Percentiles rank a stretch among this genome's conserved stretches.
Evolutionary conservation across 2,329 filamentous ascomycete species (phyloP).

Genomic region (Westerdykella ornata): DNA sequence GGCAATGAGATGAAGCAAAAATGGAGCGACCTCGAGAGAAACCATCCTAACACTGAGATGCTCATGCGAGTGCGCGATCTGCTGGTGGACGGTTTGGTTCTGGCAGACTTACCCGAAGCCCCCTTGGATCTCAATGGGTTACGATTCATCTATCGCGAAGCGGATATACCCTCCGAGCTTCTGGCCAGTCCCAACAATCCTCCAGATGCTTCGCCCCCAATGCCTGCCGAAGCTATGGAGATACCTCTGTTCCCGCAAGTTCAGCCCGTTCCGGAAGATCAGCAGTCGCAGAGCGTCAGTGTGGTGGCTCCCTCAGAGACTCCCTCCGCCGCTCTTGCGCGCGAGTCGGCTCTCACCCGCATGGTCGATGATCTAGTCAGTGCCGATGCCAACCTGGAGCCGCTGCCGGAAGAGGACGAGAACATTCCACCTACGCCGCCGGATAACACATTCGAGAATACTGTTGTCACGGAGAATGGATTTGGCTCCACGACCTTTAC

Average conservation of each 20-base stretch:
- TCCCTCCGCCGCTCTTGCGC: conserved; percentile 40
- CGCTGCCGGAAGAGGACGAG: conserved; percentile 39
- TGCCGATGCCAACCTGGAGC: conserved; percentile 37
- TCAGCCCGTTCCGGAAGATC: conserved; percentile 23
- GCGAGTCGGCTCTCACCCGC: conserved; percentile 47
- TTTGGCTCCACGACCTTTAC: conserved; percentile 24
- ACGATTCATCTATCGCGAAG: conserved; percentile 50
- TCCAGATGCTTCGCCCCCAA: conserved; percentile 37
- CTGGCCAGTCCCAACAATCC: conserved; percentile 41
- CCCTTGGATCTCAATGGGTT: conserved; percentile 45
- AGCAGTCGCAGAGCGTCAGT: conserved; percentile 27
- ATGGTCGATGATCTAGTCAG: conserved; percentile 55
- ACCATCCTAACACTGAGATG: conserved; percentile 58
- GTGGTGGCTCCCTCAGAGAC: conserved; percentile 40
- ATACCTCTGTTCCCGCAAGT: conserved; percentile 27
- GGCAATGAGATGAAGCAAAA: conserved; percentile 46
- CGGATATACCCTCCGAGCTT: conserved; percentile 46
- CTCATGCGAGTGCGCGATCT: conserved; percentile 59
- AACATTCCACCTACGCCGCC: conserved; percentile 43
- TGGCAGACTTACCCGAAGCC: conserved; percentile 48
- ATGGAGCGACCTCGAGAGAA: conserved; percentile 49
- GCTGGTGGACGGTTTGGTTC: conserved; percentile 53
- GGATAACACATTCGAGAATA: conserved; percentile 41
- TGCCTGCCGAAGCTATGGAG: conserved; percentile 36
- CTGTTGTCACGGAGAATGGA: conserved; percentile 27